phyloP scores from a whole-genome alignment of 2,329 filamentous ascomycete species.

The Penicillium psychrosexuale region DNA sequence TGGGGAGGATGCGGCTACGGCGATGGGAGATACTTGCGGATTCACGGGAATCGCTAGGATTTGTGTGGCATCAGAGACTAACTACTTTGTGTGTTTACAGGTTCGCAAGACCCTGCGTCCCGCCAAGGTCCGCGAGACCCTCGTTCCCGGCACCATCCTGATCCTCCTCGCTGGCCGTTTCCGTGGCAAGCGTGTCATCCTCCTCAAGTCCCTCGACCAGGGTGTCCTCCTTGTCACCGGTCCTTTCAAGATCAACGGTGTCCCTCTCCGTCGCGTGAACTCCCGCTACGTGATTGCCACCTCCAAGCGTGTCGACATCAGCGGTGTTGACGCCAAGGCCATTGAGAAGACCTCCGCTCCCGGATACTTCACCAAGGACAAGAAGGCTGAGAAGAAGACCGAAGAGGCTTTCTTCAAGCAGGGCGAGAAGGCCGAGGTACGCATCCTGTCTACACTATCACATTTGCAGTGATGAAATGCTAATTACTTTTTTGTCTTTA shows the following conservation, averaged over 20 bases:
- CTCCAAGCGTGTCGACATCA: slow-evolving; percentile 56
- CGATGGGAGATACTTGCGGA: slow-evolving; percentile 4
- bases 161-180: slow-evolving; percentile 99
- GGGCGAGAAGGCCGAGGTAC: slow-evolving; percentile 94
- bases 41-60: slow-evolving; percentile 7
- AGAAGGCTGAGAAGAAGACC: slow-evolving; percentile 85
- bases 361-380: slow-evolving; percentile 97
- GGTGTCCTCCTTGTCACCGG: slow-evolving; percentile 98
- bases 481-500: slow-evolving; percentile 27
- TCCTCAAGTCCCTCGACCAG: slow-evolving; percentile 96
- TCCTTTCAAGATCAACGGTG: slow-evolving; percentile 99
- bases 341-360: slow-evolving; percentile 81
- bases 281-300: slow-evolving; percentile 52
- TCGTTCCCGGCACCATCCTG: slow-evolving; percentile 92
- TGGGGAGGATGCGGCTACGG: slow-evolving; percentile 6
- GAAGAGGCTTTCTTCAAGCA: slow-evolving; percentile 99
- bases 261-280: slow-evolving; percentile 78
- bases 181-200: slow-evolving; percentile 99
- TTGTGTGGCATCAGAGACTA: slow-evolving; percentile 16
- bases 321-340: slow-evolving; percentile 68
- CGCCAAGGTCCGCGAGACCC: slow-evolving; percentile 80
- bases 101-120: slow-evolving; percentile 90
- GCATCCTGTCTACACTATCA: slow-evolving; percentile 31
- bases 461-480: slow-evolving; percentile 7
- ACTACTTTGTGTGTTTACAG: slow-evolving; percentile 51